Base-by-base conservation (phyloP, 2,329 filamentous ascomycete genomes). In the Cladosporium halotolerans region DNA sequence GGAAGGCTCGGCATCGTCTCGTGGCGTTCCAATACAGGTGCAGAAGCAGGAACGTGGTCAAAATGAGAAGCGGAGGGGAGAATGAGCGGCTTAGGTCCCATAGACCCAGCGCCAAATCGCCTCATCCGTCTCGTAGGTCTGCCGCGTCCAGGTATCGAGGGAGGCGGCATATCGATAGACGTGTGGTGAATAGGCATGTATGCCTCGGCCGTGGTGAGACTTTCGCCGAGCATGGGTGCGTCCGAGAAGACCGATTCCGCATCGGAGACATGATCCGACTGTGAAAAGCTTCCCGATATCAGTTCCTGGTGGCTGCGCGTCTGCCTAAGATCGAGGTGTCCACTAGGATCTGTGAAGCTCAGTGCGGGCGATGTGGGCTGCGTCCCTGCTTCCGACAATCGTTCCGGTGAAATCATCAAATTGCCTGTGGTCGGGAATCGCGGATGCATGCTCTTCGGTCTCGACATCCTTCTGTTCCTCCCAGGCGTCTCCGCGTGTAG, bases 391-490 rank as follows among this genome's bases (percentile, higher is more conserved):
- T 49, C 52, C 3, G 59, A 60, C n/a, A 55, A 56, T 14, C 62
- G 55, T 13, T 65, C 63, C 2, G 63, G 63, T 3, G 62, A 64
- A 9, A 52, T 53, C 28, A 59, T 54, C 9, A 69, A 49, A 10
- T 62, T 61, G n/a, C 62, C 62, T 10, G 60, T 64, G 8, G 64
- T 69, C 5, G 60, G 70, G 53, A 66, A 68, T 40, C 65, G 64
- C 10, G 65, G 63, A 38, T 66, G 60, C 61, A 70, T 66, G 32
- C 68, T 69, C 45, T 61, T 63, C 4, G 66, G 68, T 46, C 69
- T 59, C 33, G 60, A 45, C 38, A 62, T 62, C n/a, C 57, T 56
- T 16, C 61, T 57, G 10, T 59, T 47, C 44, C 55, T 57, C 10
- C 62, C 59, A n/a, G 62, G 58, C 4, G 62, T 61, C 18, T 59